Evolutionary conservation across 2,329 filamentous ascomycete species (phyloP), one percentile per base, ranked within the genome.

Genomic region (Colletotrichum liriopes): DNA sequence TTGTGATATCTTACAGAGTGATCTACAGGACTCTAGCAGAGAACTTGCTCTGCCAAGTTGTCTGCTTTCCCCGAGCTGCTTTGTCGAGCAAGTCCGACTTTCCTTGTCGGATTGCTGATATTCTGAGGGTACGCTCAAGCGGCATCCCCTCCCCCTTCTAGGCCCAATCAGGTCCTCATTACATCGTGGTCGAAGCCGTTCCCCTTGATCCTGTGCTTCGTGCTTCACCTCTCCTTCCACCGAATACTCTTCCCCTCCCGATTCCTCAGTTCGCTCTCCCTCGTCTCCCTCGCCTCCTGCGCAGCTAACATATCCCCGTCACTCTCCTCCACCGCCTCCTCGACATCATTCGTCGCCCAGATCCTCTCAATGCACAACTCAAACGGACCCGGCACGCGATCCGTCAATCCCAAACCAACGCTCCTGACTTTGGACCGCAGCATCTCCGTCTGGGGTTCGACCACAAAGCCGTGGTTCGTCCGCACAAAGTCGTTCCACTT

Each of bases 401-500:
- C 96, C 65, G 95, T 98, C 78, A 98, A 82, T 6, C 95, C 94
- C 69, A 98, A 91, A 1, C 96, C 96, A 26, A 99, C 86, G 37
- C 92, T 97, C 79, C 91, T 89, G 39, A 99, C 92, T 81, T 94
- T 95, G 78, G 97, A 93, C 74, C 93, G 90, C 80, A 98, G 84
- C 82, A 99, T 92, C 81, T 97, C 95, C 16, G 92, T 92, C 86
- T 98, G 96, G 41, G 96, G 96, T 84, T 98, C 95, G 6, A 98
- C 92, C 1, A 97, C 94, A 77, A 94, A 91, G 8, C 96, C 96
- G 78, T 97, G 91, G 79, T 98, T 98, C 18, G 96, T 99, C 74
- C 96, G 89, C 71, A 99, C 96, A 83, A 99, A 98, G 75, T 97
- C 94, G 77, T 92, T 93, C 89, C 95, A 96, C 74, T 93, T 93